Evolutionary conservation across 306 rosid genomes (phyloP), one percentile per base, ranked within the genome.

Genomic region (Purshia tridentata): DNA sequence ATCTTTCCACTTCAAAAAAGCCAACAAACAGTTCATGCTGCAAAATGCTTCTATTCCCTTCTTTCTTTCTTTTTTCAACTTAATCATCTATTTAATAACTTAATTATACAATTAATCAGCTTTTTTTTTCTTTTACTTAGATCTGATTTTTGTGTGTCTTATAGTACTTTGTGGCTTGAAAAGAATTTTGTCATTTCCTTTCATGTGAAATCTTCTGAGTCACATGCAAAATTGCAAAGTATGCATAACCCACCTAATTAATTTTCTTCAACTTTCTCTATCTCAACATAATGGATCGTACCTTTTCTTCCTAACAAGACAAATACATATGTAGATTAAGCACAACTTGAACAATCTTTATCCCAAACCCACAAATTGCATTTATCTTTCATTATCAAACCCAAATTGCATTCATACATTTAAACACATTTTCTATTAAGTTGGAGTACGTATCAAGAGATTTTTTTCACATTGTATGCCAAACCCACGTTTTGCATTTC

Each of bases 281-380:
- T 52, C 37, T 65, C 14, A 20, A 76, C 67, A 49, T 53, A 67
- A 67, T 61, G 63, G 16, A 77, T 53, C 54, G 16, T 5, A 56
- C 40, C 51, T 68, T 76, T 76, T 81, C 77, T 42, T 42, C 70
- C 53, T 16, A 69, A 20, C 59, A 71, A 71, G 77, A 72, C 76
- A 81, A 63, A 63, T 46, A 37, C 72, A 68, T 56, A 46, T 6
- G 72, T 62, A 67, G 79, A 73, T 20, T 23, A 53, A 11, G 73
- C 85, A 72, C 72, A n/a, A 45, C 73, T 55, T 58, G 15, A 22
- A 16, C 45, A 49, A 14, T 50, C 42, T 29, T 60, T 61, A 40
- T 61, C 76, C 77, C 37, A 53, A 76, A 29, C 9, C 14, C 54
- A 52, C 8, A 23, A 47, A 20, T 77, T 10, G 55, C 8, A 12